These are phyloP conservation scores for Theileria orientalis DNA, from an alignment of 169 alveolate genomes.

Conservation along the genomic window DNA sequence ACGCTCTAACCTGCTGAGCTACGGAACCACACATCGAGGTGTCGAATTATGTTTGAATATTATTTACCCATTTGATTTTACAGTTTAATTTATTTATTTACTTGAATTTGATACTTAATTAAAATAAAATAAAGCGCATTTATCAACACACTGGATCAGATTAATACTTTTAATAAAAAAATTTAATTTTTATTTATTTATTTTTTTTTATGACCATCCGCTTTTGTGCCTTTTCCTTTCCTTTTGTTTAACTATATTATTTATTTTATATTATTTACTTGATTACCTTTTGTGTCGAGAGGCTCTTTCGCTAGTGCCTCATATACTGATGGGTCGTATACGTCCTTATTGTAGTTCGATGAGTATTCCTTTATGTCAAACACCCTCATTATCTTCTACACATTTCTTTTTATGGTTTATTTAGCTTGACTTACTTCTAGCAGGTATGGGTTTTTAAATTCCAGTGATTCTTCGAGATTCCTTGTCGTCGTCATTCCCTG, in stretches of 20 bases:
- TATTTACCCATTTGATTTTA: not conserved
- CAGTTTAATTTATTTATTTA: not conserved
- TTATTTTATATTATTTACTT: not conserved
- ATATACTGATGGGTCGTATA: constrained; percentile 56
- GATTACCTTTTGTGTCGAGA: not conserved
- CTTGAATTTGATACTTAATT: not conserved
- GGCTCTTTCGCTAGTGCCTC: constrained; percentile 52
- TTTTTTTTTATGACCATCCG: constrained; percentile 28
- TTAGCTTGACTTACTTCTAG: constrained; percentile 45
- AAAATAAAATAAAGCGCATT: not conserved
- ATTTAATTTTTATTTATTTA: not conserved
- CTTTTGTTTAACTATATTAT: not conserved
- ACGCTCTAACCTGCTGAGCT: constrained; percentile 91
- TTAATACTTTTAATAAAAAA: not conserved
- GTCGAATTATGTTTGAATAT: not conserved
- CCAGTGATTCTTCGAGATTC: constrained; percentile 60
- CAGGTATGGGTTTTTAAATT: constrained; percentile 65
- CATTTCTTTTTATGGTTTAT: not conserved
- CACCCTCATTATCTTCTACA: constrained; percentile 64
- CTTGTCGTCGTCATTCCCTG: constrained; percentile 41
- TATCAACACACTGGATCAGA: not conserved
- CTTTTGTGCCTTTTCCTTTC: constrained; percentile 17
- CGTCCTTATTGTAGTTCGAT: constrained; percentile 50
- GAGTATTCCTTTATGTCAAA: constrained; percentile 52
- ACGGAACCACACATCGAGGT: constrained; percentile 69